Conservation (phyloP, 139 green algal genomes). For the Coccomyxa sp. region DNA sequence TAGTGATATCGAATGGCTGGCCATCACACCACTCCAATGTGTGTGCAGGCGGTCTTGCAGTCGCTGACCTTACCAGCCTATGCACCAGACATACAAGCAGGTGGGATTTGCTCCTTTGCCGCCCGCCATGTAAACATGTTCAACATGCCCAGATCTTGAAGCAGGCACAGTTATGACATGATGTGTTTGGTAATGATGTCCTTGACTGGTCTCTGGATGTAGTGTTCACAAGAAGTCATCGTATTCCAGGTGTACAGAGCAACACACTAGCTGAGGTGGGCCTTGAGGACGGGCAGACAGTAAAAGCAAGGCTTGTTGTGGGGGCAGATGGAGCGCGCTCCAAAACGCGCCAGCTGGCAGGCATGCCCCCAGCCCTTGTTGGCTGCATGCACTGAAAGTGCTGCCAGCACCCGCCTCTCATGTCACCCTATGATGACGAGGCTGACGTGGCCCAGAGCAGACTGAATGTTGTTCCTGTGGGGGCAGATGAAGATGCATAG, state of each 20-base stretch:
- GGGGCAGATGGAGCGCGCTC: conserved; percentile 62
- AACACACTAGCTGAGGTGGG: conserved; percentile 2
- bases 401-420: not conserved
- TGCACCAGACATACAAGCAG: not conserved
- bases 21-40: not conserved
- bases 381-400: not conserved
- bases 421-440: too few species aligned
- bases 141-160: not conserved
- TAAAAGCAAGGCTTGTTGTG: conserved; percentile 55
- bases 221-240: too few species aligned
- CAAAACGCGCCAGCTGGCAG: conserved; percentile 10
- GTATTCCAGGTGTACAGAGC: not conserved
- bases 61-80: conserved; percentile 7
- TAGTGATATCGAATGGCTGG: too few species aligned
- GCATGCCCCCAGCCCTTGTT: not conserved
- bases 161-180: too few species aligned
- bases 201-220: too few species aligned
- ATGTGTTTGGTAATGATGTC: too few species aligned
- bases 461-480: too few species aligned
- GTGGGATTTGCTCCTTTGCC: not conserved
- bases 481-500: too few species aligned
- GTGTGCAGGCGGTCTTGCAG: conserved; percentile 10
- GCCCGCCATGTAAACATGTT: not conserved
- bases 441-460: too few species aligned
- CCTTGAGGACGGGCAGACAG: conserved; percentile 8